Conservation (phyloP, 257 asterid genomes). For the Solanum pinnatisectum region DNA sequence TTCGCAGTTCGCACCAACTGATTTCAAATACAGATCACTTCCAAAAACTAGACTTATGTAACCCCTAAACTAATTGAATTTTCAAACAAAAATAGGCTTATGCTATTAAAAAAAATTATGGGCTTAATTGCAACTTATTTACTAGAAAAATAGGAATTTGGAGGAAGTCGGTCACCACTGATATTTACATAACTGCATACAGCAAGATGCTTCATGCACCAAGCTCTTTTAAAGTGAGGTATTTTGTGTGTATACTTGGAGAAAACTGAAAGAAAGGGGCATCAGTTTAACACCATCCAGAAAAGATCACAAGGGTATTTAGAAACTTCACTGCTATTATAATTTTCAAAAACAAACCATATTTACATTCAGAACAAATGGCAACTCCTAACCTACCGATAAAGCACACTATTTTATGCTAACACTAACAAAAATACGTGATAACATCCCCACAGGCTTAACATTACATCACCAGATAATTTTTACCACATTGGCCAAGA, state of each 20-base stretch:
- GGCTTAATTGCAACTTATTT: not conserved
- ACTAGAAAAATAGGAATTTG: not conserved
- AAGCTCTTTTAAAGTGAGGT: not conserved
- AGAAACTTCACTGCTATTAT: not conserved
- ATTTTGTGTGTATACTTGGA: not conserved
- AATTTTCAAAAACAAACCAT: not conserved
- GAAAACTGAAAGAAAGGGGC: not conserved
- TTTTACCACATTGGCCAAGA: not conserved
- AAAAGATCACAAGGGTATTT: not conserved
- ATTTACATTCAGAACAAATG: not conserved
- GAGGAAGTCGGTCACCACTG: not conserved
- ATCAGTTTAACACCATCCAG: not conserved
- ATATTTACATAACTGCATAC: no score
- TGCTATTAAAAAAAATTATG: not conserved
- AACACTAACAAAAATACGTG: not conserved
- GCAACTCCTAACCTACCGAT: not conserved
- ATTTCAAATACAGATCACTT: no score
- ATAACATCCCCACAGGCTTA: not conserved
- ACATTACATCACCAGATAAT: not conserved
- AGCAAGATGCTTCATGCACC: not conserved
- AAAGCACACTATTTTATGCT: not conserved
- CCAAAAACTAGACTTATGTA: no score
- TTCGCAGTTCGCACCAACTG: no score
- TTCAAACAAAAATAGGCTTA: not conserved
- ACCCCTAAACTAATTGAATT: no score